phyloP scores from a whole-genome alignment of 176 grass and related monocot species.

The Olyra latifolia region DNA sequence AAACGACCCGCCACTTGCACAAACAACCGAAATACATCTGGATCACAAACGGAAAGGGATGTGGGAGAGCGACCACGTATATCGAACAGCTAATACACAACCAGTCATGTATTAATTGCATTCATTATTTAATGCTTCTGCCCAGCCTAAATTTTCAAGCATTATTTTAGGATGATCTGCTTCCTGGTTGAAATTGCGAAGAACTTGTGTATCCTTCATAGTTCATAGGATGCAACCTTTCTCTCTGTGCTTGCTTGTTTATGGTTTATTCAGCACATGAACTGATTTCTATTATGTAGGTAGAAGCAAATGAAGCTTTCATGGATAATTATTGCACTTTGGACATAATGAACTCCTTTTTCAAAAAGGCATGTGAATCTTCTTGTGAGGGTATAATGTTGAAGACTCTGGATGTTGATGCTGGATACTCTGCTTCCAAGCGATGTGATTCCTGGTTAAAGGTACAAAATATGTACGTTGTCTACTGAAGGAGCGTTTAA shows the following conservation, averaged over 20 bases:
- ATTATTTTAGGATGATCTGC: neutral
- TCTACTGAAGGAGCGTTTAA: neutral
- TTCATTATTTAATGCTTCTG: neutral
- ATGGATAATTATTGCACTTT: conserved; percentile 52
- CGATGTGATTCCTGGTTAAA: conserved; percentile 87
- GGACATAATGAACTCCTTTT: conserved; percentile 71
- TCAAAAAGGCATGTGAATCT: conserved; percentile 70
- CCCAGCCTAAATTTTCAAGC: neutral
- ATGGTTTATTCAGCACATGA: conserved; percentile 27
- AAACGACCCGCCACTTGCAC: too few relatives aligned
- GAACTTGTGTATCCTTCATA: neutral
- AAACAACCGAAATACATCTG: too few relatives aligned
- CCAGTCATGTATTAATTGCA: too few relatives aligned
- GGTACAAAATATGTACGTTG: conserved; percentile 43
- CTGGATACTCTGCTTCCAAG: conserved; percentile 89
- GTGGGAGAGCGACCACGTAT: too few relatives aligned
- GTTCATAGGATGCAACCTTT: neutral
- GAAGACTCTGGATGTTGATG: conserved; percentile 88
- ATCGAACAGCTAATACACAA: too few relatives aligned
- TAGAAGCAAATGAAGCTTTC: conserved; percentile 72
- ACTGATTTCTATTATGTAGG: conserved; percentile 47
- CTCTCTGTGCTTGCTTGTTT: conserved; percentile 14
- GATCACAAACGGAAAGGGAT: too few relatives aligned
- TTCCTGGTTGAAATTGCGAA: conserved; percentile 19
- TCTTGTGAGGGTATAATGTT: conserved; percentile 98